A percentile compares a stretch with the other conserved stretches of the same genome.
Conservation (phyloP, 2,329 filamentous ascomycete genomes). For the Kalmusia sp. region DNA sequence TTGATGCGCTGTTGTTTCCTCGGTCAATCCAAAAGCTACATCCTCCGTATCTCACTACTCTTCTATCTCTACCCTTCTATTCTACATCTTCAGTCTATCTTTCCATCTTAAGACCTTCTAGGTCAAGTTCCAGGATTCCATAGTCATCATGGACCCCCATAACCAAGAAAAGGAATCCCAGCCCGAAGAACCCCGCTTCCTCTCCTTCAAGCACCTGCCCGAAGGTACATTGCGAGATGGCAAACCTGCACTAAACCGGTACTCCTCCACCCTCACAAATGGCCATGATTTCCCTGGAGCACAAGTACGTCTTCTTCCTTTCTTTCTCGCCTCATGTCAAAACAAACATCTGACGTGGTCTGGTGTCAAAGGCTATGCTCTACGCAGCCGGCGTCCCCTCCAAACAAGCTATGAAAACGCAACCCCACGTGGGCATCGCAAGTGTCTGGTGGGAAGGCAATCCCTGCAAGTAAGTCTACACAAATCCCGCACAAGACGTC, state of each 20-base stretch:
- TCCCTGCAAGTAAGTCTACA: conserved; percentile 87
- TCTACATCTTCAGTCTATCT: neutral
- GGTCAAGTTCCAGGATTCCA: neutral
- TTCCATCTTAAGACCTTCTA: neutral
- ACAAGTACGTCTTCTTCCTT: conserved; percentile 63
- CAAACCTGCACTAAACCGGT: conserved; percentile 77
- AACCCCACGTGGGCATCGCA: conserved; percentile 88
- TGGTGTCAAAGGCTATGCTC: conserved; percentile 77
- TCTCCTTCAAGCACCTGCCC: conserved; percentile 64
- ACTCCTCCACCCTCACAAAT: conserved; percentile 81
- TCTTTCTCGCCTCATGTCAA: conserved; percentile 6
- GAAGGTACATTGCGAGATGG: conserved; percentile 63
- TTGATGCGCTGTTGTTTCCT: too few species aligned
- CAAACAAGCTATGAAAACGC: conserved; percentile 83
- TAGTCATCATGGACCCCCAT: conserved; percentile 41
- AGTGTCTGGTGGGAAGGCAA: conserved; percentile 99
- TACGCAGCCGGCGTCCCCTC: conserved; percentile 91
- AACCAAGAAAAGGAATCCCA: conserved; percentile 45
- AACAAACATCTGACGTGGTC: neutral
- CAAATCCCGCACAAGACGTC: conserved; percentile 18
- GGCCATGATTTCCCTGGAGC: conserved; percentile 92
- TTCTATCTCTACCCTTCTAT: neutral
- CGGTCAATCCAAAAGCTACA: too few species aligned
- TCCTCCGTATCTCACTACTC: too few species aligned
- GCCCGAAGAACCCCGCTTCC: conserved; percentile 55